Conservation (phyloP, 1,284 basidiomycete species). For the Cystobasidium slooffiae region DNA sequence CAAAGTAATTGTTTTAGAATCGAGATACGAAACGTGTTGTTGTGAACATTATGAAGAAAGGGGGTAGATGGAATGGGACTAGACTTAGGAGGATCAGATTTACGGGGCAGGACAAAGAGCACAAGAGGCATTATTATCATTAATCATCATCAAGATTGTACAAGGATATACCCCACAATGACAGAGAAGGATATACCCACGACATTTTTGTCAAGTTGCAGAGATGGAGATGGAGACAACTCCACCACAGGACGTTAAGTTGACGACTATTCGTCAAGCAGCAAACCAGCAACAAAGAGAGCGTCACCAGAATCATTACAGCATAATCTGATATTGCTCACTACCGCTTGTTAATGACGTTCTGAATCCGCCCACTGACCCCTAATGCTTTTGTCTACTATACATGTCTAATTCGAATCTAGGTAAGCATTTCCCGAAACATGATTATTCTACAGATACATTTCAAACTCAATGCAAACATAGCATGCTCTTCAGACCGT, state of each 20-base stretch:
- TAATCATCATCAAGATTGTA: background rate
- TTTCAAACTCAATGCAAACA: no score
- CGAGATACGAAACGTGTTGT: background rate
- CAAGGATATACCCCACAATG: slow-evolving; percentile 18
- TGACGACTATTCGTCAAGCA: background rate
- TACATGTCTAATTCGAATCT: background rate
- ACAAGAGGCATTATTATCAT: background rate
- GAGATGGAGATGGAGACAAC: background rate
- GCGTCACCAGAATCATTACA: no score
- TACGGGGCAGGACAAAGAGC: background rate
- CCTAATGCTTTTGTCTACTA: background rate
- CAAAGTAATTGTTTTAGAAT: no score
- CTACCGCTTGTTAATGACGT: background rate
- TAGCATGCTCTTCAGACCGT: no score
- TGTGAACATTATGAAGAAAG: slow-evolving; percentile 14
- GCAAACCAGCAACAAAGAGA: no score
- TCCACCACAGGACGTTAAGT: no score
- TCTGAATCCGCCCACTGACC: background rate
- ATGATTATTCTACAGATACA: no score
- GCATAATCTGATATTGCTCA: background rate
- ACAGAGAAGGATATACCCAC: slow-evolving; percentile 10
- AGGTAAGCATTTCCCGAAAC: no score
- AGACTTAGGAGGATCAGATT: background rate
- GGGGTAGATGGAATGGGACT: no score
- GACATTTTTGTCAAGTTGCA: no score